A percentile compares a stretch with the other conserved stretches of the same genome.
Conservation (phyloP, 1,139 yeast genomes). For the Blastobotrys raffinosifermentans region DNA sequence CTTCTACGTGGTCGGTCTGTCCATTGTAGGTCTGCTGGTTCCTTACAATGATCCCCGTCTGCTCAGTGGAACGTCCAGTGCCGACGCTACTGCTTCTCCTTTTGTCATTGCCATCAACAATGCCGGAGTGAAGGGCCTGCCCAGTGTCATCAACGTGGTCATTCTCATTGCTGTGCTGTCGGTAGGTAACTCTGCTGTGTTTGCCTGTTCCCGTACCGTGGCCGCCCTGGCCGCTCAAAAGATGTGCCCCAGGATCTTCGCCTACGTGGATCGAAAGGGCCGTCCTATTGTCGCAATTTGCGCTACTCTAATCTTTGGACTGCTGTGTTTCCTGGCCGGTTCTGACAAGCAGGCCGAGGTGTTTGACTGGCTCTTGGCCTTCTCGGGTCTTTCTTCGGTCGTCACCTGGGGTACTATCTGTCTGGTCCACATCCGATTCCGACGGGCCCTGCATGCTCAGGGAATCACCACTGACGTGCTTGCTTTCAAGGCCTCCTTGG, state of each 20-base stretch:
- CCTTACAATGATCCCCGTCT: constrained; percentile 53
- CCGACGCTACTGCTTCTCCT: constrained; percentile 60
- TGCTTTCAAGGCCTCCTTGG: constrained; percentile 65
- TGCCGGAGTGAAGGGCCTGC: constrained; percentile 53
- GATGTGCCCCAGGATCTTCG: constrained; percentile 64
- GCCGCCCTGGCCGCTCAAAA: constrained; percentile 76
- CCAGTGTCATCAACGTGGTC: constrained; percentile 67
- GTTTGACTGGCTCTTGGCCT: constrained; percentile 72
- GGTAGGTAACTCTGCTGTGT: constrained; percentile 70
- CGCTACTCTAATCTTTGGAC: constrained; percentile 53
- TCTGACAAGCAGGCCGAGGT: constrained; percentile 59
- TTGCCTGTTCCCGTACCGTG: constrained; percentile 74
- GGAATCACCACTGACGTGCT: constrained; percentile 61
- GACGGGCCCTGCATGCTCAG: constrained; percentile 61
- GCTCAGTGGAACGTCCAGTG: constrained; percentile 42
- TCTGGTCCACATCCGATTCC: constrained; percentile 69
- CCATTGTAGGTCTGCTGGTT: constrained; percentile 60
- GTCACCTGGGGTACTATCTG: constrained; percentile 78
- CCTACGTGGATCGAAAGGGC: constrained; percentile 67
- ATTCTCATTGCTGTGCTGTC: constrained; percentile 62
- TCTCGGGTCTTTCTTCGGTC: constrained; percentile 73
- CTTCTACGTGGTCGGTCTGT: constrained; percentile 57
- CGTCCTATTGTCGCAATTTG: constrained; percentile 67
- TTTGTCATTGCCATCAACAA: constrained; percentile 61
- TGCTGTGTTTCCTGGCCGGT: constrained; percentile 66